Base-by-base conservation (phyloP, 2,329 filamentous ascomycete species). In the Hypocreales sp. region DNA sequence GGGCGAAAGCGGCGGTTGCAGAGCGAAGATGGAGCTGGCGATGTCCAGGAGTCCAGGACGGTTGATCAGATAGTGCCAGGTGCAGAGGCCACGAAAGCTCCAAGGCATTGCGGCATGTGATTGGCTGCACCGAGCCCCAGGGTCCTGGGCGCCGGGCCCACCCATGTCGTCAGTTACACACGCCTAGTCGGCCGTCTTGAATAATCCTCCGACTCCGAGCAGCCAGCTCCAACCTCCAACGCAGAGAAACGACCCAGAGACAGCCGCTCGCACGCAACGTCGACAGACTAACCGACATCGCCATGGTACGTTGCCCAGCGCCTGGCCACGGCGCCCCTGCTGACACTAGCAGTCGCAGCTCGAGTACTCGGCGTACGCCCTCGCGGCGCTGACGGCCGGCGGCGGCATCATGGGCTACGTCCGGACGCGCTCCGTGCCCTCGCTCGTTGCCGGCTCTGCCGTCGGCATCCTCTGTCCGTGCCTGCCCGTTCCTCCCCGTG, bases 361-460 rank as follows among this genome's bases (percentile, higher is more conserved):
- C 24, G 45, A 52, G 31, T 65, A 58, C 45, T 73, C 82, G 46
- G 83, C 87, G 37, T 81, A 77, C 52, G 50, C 80, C 44, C 73
- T 95, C 45, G 81, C 79, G 34, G 64, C 72, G 37, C 64, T 95
- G 32, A 94, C 86, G 32, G 83, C 86, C 27, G 67, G 78, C 31
- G 90, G 90, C 42, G 90, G 90, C 37, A 77, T 81, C 33, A 79
- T 80, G 47, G 90, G 90, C 47, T 98, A 83, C 55, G 62, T 77
- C 24, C 75, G 77, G 49, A 90, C 86, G 1, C 71, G 82, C 32
- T 95, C 86, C 15, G 51, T 93, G 26, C 87, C 87, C 20, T 93
- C 84, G 9, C 66, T 95, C 40, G 73, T 71, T 9, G 90, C 90
- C 10, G 90, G 90, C 28, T 62, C 82, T 39, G 75, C 77, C 19